These are phyloP conservation scores for Zanthoxylum bungeanum DNA, from an alignment of 345 rosid genomes.

Conservation along the genomic window DNA sequence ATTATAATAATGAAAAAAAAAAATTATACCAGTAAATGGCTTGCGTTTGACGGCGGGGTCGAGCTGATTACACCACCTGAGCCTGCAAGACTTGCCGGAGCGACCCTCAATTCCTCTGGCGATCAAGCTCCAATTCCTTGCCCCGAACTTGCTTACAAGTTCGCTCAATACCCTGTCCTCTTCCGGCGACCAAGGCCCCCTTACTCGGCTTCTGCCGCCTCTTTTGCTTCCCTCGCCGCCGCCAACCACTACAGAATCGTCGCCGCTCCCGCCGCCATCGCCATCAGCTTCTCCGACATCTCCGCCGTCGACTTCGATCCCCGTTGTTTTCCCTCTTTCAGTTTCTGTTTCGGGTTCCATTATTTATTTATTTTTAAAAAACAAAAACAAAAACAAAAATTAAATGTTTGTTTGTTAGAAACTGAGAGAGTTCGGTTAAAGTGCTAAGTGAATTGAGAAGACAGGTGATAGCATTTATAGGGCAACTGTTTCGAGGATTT, in stretches of 20 bases:
- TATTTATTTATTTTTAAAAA: too few species aligned
- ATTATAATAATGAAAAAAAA: neutral
- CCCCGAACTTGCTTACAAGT: slow-evolving; percentile 46
- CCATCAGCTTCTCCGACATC: neutral
- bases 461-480: slow-evolving; percentile 13
- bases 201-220: slow-evolving; percentile 40
- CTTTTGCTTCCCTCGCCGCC: slow-evolving; percentile 27
- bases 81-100: slow-evolving; percentile 88
- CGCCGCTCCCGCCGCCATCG: slow-evolving; percentile 16
- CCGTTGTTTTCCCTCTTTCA: slow-evolving; percentile 15
- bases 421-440: slow-evolving; percentile 21
- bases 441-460: slow-evolving; percentile 16
- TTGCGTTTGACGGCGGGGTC: slow-evolving; percentile 74
- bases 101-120: slow-evolving; percentile 72
- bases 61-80: slow-evolving; percentile 96
- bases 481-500: slow-evolving; percentile 21
- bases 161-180: slow-evolving; percentile 51
- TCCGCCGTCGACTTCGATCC: slow-evolving; percentile 14
- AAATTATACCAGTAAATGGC: slow-evolving; percentile 76
- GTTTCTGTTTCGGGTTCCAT: slow-evolving; percentile 27
- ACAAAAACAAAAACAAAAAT: too few species aligned
- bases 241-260: slow-evolving; percentile 21
- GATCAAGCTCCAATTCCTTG: slow-evolving; percentile 72
- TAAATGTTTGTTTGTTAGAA: neutral
- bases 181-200: slow-evolving; percentile 62